Conservation (phyloP, 306 rosid genomes). For the Malus orientalis region DNA sequence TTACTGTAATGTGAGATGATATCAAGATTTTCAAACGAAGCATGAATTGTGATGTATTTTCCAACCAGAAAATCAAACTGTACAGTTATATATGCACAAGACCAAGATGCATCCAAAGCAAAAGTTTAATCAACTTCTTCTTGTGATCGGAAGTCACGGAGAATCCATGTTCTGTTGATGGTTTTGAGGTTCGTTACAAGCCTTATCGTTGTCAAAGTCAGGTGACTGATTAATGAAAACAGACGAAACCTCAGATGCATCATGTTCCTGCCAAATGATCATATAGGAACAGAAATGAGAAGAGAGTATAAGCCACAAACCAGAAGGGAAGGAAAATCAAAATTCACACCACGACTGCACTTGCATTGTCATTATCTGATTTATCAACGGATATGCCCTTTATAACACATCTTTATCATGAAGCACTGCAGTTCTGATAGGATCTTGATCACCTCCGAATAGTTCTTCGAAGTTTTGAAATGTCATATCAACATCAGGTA, state of each 20-base stretch:
- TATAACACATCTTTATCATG: constrained; percentile 41
- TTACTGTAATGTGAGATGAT: not conserved
- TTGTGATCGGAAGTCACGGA: constrained; percentile 7
- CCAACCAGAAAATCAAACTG: not conserved
- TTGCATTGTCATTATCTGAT: constrained; percentile 35
- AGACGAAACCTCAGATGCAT: constrained; percentile 36
- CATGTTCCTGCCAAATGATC: constrained; percentile 37
- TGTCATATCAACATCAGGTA: constrained; percentile 83
- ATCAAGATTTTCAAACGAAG: not conserved
- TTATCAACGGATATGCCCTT: constrained; percentile 46
- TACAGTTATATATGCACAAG: constrained; percentile 4
- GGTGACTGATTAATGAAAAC: constrained; percentile 13
- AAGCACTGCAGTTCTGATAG: constrained; percentile 23
- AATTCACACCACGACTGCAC: constrained; percentile 45
- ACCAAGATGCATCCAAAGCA: not conserved
- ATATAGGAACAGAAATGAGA: not conserved
- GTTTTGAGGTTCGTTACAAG: constrained; percentile 5
- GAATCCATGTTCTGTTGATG: constrained; percentile 19
- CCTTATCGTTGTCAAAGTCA: not conserved
- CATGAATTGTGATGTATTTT: not conserved
- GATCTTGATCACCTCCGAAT: constrained; percentile 75
- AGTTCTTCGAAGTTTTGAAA: constrained; percentile 69
- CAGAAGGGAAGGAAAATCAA: not conserved
- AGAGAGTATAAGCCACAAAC: not conserved
- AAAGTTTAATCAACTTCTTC: constrained; percentile 16